A percentile compares a stretch with the other conserved stretches of the same genome.
Conservation (phyloP, 1,284 basidiomycete species). For the Naganishia albida region DNA sequence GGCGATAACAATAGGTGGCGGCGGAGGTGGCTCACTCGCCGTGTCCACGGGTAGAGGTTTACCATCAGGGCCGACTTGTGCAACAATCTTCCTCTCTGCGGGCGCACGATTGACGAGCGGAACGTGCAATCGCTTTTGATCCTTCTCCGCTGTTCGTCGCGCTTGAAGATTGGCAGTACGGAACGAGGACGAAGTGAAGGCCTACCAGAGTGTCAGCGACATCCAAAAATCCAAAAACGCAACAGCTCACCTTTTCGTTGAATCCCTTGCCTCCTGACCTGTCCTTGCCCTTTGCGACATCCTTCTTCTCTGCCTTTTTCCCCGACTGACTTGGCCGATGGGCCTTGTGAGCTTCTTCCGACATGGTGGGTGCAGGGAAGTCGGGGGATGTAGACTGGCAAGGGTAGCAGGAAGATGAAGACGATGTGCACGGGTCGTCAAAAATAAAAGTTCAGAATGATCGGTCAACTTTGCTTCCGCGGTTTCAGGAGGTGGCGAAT, state of each 20-base stretch:
- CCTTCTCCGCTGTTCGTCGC: constrained; percentile 84
- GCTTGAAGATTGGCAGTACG: constrained; percentile 84
- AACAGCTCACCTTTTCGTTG: constrained; percentile 81
- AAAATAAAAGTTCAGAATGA: not conserved
- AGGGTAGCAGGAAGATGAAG: not conserved
- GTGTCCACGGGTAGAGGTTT: constrained; percentile 46
- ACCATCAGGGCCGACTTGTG: constrained; percentile 35
- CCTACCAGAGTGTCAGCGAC: constrained; percentile 45
- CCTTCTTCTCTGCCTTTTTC: constrained; percentile 73
- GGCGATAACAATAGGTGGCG: constrained; percentile 94
- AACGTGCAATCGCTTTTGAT: constrained; percentile 93
- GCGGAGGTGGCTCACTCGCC: constrained; percentile 58
- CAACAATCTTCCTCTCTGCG: constrained; percentile 63
- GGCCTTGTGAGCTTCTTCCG: constrained; percentile 63
- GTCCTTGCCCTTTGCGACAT: constrained; percentile 66
- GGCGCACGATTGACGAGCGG: constrained; percentile 93
- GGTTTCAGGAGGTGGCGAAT: too few relatives aligned
- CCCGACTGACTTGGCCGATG: constrained; percentile 74
- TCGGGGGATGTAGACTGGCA: too few relatives aligned
- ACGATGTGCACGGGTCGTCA: too few relatives aligned
- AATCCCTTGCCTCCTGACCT: constrained; percentile 61
- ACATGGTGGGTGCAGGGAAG: constrained; percentile 25
- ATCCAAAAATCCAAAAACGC: not conserved
- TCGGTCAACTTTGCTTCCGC: not conserved
- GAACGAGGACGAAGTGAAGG: constrained; percentile 91